phyloP scores from a whole-genome alignment of 495 filamentous ascomycete genomes.

The Tetracladium setigerum region DNA sequence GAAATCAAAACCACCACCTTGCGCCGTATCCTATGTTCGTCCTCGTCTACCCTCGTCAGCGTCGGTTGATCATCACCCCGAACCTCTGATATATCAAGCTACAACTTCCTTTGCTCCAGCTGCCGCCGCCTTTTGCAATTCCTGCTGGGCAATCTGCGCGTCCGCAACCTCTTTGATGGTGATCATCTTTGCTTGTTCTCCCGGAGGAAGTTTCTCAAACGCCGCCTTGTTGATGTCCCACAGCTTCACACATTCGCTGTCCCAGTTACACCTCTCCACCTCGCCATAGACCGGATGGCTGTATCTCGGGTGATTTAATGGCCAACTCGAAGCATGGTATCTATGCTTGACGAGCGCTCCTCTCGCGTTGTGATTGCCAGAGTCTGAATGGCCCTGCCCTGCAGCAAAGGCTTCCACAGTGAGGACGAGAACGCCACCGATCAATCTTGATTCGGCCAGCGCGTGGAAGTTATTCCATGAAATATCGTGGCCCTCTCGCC shows the following conservation, averaged over 20 bases:
- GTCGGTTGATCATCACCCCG: too few relatives aligned
- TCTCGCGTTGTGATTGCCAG: slow-evolving; percentile 50
- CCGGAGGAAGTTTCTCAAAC: slow-evolving; percentile 36
- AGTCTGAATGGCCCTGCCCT: slow-evolving; percentile 57
- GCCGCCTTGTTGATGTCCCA: slow-evolving; percentile 48
- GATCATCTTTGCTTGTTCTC: slow-evolving; percentile 41
- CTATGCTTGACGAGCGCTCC: slow-evolving; percentile 54
- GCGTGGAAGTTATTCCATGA: slow-evolving; percentile 52
- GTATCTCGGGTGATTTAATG: slow-evolving; percentile 41
- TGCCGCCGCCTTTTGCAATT: too few relatives aligned
- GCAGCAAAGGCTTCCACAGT: slow-evolving; percentile 58
- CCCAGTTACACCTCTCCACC: slow-evolving; percentile 59
- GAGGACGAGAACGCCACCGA: slow-evolving; percentile 50
- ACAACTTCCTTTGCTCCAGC: too few relatives aligned
- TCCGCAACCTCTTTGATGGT: slow-evolving; percentile 12
- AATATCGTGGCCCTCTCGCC: slow-evolving; percentile 21
- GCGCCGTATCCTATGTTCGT: too few relatives aligned
- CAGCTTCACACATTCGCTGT: slow-evolving; percentile 45
- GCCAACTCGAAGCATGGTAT: slow-evolving; percentile 59
- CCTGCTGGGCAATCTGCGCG: too few relatives aligned
- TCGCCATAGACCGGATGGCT: slow-evolving; percentile 53
- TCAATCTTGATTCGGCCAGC: slow-evolving; percentile 46
- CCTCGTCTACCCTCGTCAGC: too few relatives aligned
- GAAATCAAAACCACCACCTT: too few relatives aligned
- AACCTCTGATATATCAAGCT: too few relatives aligned